These are phyloP conservation scores for Eucalyptus tenuipes DNA, from an alignment of 345 rosid species.

Conservation along the genomic window DNA sequence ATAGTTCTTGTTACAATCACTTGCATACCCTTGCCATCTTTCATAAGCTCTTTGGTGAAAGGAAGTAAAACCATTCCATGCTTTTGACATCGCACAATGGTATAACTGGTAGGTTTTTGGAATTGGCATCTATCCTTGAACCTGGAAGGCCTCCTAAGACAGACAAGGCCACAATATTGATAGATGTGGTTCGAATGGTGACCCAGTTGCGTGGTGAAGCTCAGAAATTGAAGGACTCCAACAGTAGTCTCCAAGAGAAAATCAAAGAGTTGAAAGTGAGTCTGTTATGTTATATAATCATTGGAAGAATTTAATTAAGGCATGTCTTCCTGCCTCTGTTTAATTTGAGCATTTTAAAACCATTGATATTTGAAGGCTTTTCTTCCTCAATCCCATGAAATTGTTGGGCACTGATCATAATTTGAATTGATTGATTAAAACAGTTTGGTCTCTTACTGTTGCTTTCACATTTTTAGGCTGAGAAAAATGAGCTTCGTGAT, in stretches of 20 bases:
- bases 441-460: neutral
- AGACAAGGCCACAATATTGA: constrained; percentile 30
- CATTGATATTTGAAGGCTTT: neutral
- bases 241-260: constrained; percentile 24
- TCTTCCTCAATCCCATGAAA: neutral
- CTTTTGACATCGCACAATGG: neutral
- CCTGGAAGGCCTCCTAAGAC: constrained; percentile 35
- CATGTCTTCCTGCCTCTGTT: neutral
- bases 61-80: neutral
- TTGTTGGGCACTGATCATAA: neutral
- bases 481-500: constrained; percentile 70
- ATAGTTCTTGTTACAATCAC: neutral
- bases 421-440: neutral
- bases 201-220: constrained; percentile 25
- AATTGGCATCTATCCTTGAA: constrained; percentile 27
- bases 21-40: neutral
- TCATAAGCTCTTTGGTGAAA: neutral
- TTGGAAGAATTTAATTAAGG: neutral
- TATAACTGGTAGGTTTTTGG: constrained; percentile 17
- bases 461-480: constrained; percentile 19
- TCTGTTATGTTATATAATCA: neutral
- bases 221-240: constrained; percentile 30
- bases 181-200: constrained; percentile 31
- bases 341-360: neutral
- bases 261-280: constrained; percentile 32